These are phyloP conservation scores for Penicillium sp. DNA, from an alignment of 2,329 filamentous ascomycete species.

Conservation along the genomic window DNA sequence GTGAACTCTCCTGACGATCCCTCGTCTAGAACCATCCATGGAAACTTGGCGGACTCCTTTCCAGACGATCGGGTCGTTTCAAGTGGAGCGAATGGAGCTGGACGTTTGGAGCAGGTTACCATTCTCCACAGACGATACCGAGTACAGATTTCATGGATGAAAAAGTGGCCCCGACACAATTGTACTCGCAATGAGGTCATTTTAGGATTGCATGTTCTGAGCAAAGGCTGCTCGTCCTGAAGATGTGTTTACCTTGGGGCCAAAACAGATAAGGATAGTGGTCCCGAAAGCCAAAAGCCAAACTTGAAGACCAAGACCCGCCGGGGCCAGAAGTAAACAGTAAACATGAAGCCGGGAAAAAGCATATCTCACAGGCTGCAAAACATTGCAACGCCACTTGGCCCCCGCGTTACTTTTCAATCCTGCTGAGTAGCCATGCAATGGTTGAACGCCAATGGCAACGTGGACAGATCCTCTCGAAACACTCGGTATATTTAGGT, in stretches of 20 bases:
- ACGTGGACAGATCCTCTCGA: background rate
- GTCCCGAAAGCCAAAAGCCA: background rate
- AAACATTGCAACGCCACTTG: background rate
- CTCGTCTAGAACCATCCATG: conserved; percentile 14
- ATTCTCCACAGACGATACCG: background rate
- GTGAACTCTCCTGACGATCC: conserved; percentile 21
- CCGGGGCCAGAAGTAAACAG: no score
- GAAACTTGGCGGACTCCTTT: background rate
- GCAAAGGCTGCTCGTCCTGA: no score
- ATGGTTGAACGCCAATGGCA: background rate
- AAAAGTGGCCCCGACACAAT: no score
- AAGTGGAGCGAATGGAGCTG: background rate
- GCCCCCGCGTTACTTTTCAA: background rate
- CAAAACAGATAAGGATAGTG: background rate
- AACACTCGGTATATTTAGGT: background rate
- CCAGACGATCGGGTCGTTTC: background rate
- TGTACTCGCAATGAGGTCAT: background rate
- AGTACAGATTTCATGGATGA: background rate
- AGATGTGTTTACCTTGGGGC: background rate
- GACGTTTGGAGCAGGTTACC: background rate
- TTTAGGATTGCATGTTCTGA: no score
- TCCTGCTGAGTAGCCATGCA: no score
- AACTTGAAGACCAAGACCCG: background rate
- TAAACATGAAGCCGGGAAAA: no score
- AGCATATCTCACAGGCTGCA: no score